These are phyloP conservation scores for Suillus lakei DNA, from an alignment of 768 basidiomycete species.

Conservation along the genomic window DNA sequence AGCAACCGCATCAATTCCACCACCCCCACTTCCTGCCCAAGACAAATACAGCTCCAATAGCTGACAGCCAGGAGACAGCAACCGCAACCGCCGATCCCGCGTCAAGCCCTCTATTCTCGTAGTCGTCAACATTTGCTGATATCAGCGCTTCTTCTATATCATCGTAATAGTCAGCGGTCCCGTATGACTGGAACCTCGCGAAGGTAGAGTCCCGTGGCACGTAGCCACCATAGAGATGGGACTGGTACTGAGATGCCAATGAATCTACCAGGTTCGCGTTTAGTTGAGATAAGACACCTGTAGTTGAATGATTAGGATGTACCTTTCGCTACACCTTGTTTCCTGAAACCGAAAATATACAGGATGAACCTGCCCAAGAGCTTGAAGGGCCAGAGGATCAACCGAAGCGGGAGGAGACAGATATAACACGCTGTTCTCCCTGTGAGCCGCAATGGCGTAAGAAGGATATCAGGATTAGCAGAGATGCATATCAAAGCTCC, in stretches of 20 bases:
- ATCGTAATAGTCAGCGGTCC: neutral
- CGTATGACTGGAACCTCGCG: constrained; percentile 13
- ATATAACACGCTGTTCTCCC: neutral
- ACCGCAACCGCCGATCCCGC: neutral
- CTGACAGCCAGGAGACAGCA: constrained; percentile 1
- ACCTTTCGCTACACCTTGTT: constrained; percentile 8
- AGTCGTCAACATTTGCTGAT: neutral
- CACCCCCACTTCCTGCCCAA: constrained; percentile 10
- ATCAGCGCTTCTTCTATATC: neutral
- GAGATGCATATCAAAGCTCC: neutral
- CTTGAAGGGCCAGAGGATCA: constrained; percentile 9
- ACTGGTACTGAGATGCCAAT: constrained; percentile 15
- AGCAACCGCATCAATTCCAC: neutral
- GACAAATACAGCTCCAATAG: neutral
- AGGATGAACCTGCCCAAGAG: neutral
- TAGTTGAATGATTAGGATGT: neutral
- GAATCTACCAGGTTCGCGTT: constrained; percentile 2
- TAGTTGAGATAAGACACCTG: neutral
- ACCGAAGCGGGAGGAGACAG: neutral
- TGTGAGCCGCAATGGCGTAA: constrained; percentile 1
- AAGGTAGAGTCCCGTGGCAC: constrained; percentile 13
- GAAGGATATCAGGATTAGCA: constrained; percentile 3
- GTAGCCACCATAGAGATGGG: constrained; percentile 12
- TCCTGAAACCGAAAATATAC: constrained; percentile 9
- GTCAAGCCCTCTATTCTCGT: neutral